These are phyloP conservation scores for Wickerhamomyces xylosicus DNA, from an alignment of 805 yeast genomes.

Conservation along the genomic window DNA sequence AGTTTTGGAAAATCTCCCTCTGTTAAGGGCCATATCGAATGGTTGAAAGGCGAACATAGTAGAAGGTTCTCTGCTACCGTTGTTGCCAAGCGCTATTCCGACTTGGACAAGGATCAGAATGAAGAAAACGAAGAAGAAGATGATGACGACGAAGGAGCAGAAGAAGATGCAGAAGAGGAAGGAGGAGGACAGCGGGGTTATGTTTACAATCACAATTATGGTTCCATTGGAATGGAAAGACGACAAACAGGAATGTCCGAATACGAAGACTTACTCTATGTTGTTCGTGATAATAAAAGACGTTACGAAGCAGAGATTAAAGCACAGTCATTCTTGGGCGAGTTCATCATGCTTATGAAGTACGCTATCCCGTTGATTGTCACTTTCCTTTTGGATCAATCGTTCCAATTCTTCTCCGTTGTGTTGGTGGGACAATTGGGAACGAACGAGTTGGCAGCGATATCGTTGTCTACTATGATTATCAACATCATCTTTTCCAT, in stretches of 20 bases:
- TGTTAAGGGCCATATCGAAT: background rate
- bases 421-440: conserved; percentile 77
- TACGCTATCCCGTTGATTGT: conserved; percentile 47
- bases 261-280: background rate
- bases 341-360: conserved; percentile 13
- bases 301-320: background rate
- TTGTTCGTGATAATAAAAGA: too few species aligned
- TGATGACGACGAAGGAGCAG: too few species aligned
- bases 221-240: background rate
- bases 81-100: too few species aligned
- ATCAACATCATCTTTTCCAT: conserved; percentile 72
- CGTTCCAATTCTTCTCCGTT: conserved; percentile 46
- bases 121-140: background rate
- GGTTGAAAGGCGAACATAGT: background rate
- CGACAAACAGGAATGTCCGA: background rate
- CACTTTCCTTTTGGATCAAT: conserved; percentile 48
- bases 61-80: background rate
- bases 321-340: background rate
- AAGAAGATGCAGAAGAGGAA: too few species aligned
- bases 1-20: background rate
- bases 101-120: background rate
- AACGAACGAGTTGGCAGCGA: conserved; percentile 72
- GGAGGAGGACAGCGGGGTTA: too few species aligned
- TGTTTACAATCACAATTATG: too few species aligned
- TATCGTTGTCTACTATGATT: conserved; percentile 75